A percentile compares a stretch with the other conserved stretches of the same genome.
phyloP scores from a whole-genome alignment of 331 rosid species.

The Phaseolus coccineus region DNA sequence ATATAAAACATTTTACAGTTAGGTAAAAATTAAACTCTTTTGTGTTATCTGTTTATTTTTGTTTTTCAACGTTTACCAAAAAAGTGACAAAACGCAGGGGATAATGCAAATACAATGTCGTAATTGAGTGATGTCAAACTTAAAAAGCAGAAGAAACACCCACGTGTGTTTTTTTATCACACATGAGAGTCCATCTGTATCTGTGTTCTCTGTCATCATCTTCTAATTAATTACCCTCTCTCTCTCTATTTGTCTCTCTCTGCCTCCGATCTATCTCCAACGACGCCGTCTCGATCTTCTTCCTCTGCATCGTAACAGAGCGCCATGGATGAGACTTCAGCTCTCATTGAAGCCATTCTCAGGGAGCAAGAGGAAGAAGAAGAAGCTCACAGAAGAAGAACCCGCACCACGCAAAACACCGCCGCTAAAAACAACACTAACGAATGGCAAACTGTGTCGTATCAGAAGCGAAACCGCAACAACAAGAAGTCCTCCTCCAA shows the following conservation, averaged over 20 bases:
- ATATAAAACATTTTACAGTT: no score
- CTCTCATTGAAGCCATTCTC: conserved; percentile 63
- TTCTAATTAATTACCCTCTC: conserved; percentile 7
- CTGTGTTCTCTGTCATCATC: conserved; percentile 30
- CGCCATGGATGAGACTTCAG: conserved; percentile 69
- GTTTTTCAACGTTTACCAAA: neutral
- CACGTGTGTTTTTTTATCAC: conserved; percentile 56
- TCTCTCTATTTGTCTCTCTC: conserved; percentile 14
- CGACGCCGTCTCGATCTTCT: neutral
- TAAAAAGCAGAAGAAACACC: neutral
- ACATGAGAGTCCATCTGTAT: neutral
- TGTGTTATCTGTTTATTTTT: neutral
- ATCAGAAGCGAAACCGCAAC: conserved; percentile 59
- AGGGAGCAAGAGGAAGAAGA: conserved; percentile 57
- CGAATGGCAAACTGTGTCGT: conserved; percentile 70
- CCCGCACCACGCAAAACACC: neutral
- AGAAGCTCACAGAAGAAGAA: conserved; percentile 41
- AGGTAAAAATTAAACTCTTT: neutral
- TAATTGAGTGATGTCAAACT: conserved; percentile 26
- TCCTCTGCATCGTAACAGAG: neutral
- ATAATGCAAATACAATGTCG: neutral
- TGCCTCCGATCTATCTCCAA: neutral
- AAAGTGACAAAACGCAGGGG: neutral
- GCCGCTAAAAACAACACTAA: conserved; percentile 5
- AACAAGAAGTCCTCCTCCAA: conserved; percentile 52